These are phyloP conservation scores for Fusarium pseudocircinatum DNA, from an alignment of 2,329 filamentous ascomycete species.

Conservation along the genomic window DNA sequence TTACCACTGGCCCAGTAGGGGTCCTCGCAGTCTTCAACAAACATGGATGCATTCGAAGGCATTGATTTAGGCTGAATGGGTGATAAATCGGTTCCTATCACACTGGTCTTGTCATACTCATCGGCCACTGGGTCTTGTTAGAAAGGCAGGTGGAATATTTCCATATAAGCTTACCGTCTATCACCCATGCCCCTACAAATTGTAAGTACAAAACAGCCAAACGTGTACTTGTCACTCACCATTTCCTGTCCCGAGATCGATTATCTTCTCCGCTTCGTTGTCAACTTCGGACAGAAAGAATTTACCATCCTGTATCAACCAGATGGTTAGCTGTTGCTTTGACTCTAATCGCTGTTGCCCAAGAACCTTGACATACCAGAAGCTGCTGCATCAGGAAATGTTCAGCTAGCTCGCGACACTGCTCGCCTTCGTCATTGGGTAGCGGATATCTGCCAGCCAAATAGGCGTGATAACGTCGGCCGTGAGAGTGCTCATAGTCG, in stretches of 20 bases:
- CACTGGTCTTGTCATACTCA: constrained; percentile 51
- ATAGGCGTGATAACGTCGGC: constrained; percentile 56
- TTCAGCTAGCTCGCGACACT: constrained; percentile 56
- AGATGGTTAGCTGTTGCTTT: neutral
- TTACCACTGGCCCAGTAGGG: constrained; percentile 64
- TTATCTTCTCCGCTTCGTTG: constrained; percentile 53
- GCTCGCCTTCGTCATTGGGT: constrained; percentile 58
- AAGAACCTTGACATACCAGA: constrained; percentile 42
- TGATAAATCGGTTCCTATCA: constrained; percentile 55
- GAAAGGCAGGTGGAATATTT: neutral
- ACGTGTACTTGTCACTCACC: constrained; percentile 43
- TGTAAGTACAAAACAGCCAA: constrained; percentile 6
- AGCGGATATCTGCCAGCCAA: constrained; percentile 56
- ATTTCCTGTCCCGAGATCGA: constrained; percentile 62
- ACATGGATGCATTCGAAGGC: constrained; percentile 68
- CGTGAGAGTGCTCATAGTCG: constrained; percentile 47
- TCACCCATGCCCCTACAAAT: constrained; percentile 60
- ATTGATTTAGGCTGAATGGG: constrained; percentile 60
- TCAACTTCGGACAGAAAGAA: constrained; percentile 54
- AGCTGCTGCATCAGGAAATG: constrained; percentile 58
- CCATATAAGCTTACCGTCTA: constrained; percentile 51
- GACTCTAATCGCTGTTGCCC: neutral
- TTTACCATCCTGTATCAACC: constrained; percentile 46
- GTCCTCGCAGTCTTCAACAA: constrained; percentile 69
- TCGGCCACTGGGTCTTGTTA: constrained; percentile 50